Percentiles rank a stretch among this genome's conserved stretches.
Conservation (phyloP, 1,284 basidiomycete genomes). For the Singerocomus inundabilis region DNA sequence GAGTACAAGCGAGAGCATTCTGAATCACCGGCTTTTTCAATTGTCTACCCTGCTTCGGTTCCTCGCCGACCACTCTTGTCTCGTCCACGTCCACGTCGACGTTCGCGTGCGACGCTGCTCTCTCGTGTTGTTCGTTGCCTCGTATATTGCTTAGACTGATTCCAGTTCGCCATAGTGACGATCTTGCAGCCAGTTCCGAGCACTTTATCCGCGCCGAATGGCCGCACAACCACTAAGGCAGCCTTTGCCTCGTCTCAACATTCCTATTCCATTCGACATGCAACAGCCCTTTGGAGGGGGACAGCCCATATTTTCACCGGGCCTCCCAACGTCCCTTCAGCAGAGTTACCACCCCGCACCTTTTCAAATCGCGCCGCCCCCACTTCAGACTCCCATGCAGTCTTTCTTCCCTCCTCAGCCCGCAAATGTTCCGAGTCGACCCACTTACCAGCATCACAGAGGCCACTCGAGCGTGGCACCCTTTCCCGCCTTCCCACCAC, state of each 20-base stretch:
- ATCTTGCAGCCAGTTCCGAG: not conserved
- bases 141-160: not conserved
- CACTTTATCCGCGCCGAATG: slow-evolving; percentile 18
- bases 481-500: slow-evolving; percentile 55
- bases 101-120: not conserved
- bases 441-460: slow-evolving; percentile 48
- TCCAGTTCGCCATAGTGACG: not conserved
- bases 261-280: slow-evolving; percentile 43
- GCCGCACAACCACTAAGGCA: slow-evolving; percentile 30
- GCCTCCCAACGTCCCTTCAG: slow-evolving; percentile 58
- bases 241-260: slow-evolving; percentile 46
- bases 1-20: slow-evolving; percentile 8
- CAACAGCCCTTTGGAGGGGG: slow-evolving; percentile 46
- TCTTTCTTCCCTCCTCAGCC: slow-evolving; percentile 52
- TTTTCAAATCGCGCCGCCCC: slow-evolving; percentile 42
- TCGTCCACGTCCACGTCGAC: slow-evolving; percentile 6
- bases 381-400: slow-evolving; percentile 72
- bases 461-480: slow-evolving; percentile 58
- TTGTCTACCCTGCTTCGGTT: slow-evolving; percentile 1
- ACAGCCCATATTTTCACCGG: slow-evolving; percentile 61
- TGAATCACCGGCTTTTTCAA: not conserved
- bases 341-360: slow-evolving; percentile 57
- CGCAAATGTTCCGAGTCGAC: slow-evolving; percentile 51
- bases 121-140: slow-evolving; percentile 1
- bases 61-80: slow-evolving; percentile 2